phyloP scores from a whole-genome alignment of 2,329 filamentous ascomycete species.

The Trichophyton simii region DNA sequence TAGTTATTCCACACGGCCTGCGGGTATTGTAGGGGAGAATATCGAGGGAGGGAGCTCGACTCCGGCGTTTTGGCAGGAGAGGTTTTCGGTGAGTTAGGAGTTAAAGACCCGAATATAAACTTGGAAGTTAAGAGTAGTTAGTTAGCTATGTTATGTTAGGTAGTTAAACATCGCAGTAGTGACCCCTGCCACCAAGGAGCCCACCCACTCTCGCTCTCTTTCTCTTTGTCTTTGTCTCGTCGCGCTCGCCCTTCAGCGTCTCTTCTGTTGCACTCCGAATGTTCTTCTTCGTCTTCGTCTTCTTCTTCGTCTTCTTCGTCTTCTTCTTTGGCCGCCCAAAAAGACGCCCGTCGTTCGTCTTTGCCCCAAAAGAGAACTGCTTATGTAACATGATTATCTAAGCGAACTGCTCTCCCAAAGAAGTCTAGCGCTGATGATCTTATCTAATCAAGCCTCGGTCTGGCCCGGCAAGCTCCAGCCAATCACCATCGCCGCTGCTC shows the following conservation, averaged over 20 bases:
- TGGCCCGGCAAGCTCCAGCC: background rate
- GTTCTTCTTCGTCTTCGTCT: background rate
- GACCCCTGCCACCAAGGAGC: too few species aligned
- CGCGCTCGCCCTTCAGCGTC: background rate
- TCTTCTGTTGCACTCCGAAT: background rate
- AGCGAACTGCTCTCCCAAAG: background rate
- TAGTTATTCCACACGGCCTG: too few species aligned
- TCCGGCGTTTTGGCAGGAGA: background rate
- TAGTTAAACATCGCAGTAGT: too few species aligned
- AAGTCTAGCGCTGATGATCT: background rate
- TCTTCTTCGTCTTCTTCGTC: background rate
- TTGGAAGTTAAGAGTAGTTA: too few species aligned
- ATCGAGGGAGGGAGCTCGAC: background rate
- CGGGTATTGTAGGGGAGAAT: too few species aligned
- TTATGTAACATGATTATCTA: background rate
- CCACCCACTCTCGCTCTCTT: too few species aligned
- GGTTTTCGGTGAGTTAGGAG: background rate
- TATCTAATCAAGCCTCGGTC: background rate
- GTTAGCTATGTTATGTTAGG: too few species aligned
- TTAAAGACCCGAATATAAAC: background rate
- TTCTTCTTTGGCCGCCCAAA: background rate
- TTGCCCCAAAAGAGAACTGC: background rate
- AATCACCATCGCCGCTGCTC: background rate
- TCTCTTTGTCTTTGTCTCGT: too few species aligned
- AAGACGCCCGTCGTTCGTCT: background rate